Evolutionary conservation across 2,329 filamentous ascomycete genomes (phyloP).

Genomic region (Pseudogymnoascus sp.): DNA sequence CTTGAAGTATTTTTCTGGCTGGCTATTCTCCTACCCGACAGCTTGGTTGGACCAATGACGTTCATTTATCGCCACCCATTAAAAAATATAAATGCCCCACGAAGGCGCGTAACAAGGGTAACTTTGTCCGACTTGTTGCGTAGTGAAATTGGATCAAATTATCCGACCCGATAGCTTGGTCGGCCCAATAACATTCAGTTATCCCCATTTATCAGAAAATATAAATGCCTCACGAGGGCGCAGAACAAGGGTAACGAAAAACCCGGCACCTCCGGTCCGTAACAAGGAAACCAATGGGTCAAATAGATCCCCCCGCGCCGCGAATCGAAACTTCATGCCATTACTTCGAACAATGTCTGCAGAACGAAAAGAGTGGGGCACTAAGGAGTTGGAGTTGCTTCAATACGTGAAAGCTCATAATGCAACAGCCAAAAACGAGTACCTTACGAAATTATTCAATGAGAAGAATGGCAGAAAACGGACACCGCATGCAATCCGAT

Average conservation of each 20-base stretch:
- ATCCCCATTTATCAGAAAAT: neutral
- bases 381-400: neutral
- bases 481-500: neutral
- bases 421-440: neutral
- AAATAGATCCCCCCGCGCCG: neutral
- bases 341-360: neutral
- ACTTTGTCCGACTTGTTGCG: neutral
- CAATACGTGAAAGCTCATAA: neutral
- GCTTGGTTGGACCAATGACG: neutral
- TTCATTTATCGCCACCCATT: neutral
- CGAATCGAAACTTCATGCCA: neutral
- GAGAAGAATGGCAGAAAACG: neutral
- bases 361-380: neutral
- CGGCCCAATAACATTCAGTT: neutral
- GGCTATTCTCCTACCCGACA: neutral
- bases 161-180: neutral
- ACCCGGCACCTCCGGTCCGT: neutral
- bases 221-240: neutral
- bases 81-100: neutral
- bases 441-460: neutral
- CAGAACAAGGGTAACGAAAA: neutral
- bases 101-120: neutral
- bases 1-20: neutral
- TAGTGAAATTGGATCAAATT: neutral
- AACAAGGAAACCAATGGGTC: neutral